phyloP scores from a whole-genome alignment of 495 filamentous ascomycete species.

The Pseudotulostoma volvatum region DNA sequence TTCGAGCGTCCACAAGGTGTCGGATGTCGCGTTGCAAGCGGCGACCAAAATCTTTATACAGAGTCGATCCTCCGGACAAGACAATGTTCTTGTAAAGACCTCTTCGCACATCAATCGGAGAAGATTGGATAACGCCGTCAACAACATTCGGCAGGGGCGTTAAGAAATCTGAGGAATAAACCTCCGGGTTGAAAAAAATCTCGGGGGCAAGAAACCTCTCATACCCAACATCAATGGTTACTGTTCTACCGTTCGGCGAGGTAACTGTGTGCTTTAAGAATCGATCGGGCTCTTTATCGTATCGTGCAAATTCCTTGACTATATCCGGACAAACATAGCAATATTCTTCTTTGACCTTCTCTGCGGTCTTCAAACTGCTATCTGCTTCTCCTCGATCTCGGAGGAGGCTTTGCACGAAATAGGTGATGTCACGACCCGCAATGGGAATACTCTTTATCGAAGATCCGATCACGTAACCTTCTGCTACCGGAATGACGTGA shows the following conservation, averaged over 20 bases:
- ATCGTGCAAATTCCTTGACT: conserved; percentile 89
- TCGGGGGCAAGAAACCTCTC: conserved; percentile 96
- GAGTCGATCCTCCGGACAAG: conserved; percentile 83
- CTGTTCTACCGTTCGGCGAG: conserved; percentile 70
- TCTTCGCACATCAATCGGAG: conserved; percentile 90
- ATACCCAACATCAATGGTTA: conserved; percentile 85
- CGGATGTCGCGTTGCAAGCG: conserved; percentile 92
- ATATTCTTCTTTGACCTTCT: conserved; percentile 94
- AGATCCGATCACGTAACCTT: conserved; percentile 96
- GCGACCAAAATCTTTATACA: conserved; percentile 95
- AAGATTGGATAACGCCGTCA: conserved; percentile 90
- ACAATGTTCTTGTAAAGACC: conserved; percentile 99
- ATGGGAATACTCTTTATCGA: conserved; percentile 98
- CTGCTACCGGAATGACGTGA: conserved; percentile 95
- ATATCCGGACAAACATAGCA: conserved; percentile 98
- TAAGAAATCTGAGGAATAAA: conserved; percentile 95
- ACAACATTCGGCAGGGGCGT: conserved; percentile 88
- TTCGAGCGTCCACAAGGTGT: conserved; percentile 81
- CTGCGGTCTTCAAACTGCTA: conserved; percentile 90
- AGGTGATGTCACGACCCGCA: conserved; percentile 92
- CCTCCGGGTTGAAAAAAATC: conserved; percentile 99
- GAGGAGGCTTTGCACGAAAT: conserved; percentile 90
- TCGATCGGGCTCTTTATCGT: conserved; percentile 77
- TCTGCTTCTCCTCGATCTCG: conserved; percentile 94
- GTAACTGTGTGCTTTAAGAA: conserved; percentile 79